phyloP scores from a whole-genome alignment of 805 yeast species.

The Candida glaebosa region DNA sequence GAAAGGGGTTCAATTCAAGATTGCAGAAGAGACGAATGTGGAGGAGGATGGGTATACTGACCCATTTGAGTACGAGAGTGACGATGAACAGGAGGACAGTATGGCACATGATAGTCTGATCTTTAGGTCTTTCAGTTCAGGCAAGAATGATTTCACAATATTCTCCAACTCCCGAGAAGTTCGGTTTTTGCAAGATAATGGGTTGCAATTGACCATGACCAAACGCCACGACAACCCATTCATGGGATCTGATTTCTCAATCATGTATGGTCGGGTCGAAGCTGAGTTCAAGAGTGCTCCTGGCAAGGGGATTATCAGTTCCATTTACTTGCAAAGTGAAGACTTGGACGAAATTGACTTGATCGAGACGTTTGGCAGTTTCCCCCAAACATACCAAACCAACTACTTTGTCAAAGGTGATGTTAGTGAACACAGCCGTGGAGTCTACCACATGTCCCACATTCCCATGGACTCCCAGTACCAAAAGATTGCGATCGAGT shows the following conservation, averaged over 20 bases:
- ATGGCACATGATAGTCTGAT: not conserved
- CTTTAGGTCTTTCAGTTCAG: not conserved
- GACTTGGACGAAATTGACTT: slow-evolving; percentile 43
- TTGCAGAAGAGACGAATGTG: too few relatives aligned
- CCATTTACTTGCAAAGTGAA: slow-evolving; percentile 40
- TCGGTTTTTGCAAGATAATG: slow-evolving; percentile 10
- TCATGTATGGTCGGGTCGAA: slow-evolving; percentile 35
- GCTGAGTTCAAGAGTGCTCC: slow-evolving; percentile 30
- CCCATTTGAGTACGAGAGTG: not conserved
- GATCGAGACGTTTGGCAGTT: slow-evolving; percentile 38
- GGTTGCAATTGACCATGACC: slow-evolving; percentile 12
- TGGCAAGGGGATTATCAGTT: slow-evolving; percentile 36
- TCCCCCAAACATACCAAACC: slow-evolving; percentile 26
- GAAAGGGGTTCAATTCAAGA: too few relatives aligned
- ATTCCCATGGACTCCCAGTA: slow-evolving; percentile 22
- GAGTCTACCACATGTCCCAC: slow-evolving; percentile 23
- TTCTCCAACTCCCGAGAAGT: slow-evolving; percentile 6
- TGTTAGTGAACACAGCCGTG: slow-evolving; percentile 31
- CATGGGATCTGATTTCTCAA: slow-evolving; percentile 24
- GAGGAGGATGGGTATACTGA: too few relatives aligned
- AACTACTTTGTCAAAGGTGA: slow-evolving; percentile 41
- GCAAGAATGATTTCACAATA: slow-evolving; percentile 9
- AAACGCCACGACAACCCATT: slow-evolving; percentile 31
- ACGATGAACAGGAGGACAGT: not conserved
- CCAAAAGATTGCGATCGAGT: slow-evolving; percentile 31